Conservation (phyloP, 148 eudicot species). For the Arctostaphylos glauca region DNA sequence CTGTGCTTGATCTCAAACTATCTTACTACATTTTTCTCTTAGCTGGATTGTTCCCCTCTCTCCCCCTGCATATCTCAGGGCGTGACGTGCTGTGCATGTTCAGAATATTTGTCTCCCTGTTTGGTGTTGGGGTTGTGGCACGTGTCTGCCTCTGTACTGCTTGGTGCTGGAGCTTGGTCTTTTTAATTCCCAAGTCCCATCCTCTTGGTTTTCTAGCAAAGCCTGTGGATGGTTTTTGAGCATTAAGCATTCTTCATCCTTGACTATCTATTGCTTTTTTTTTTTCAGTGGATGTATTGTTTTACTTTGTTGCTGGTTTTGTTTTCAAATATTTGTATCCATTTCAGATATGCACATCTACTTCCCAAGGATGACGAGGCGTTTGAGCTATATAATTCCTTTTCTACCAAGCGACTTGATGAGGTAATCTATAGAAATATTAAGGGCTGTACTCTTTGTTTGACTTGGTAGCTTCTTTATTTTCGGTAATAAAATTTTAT, state of each 20-base stretch:
- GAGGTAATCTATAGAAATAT: constrained; percentile 50
- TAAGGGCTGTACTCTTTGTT: not conserved
- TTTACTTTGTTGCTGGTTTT: constrained; percentile 2
- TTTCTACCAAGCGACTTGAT: constrained; percentile 77
- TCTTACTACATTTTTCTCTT: not conserved
- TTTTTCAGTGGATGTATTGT: not conserved
- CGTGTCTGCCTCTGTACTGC: not conserved
- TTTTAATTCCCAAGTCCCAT: not conserved
- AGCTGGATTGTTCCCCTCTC: not conserved
- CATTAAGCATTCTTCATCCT: not conserved
- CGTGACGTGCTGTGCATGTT: not conserved
- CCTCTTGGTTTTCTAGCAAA: not conserved
- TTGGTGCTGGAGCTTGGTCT: constrained; percentile 13
- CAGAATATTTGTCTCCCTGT: not conserved
- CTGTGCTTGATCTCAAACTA: not conserved
- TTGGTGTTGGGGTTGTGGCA: not conserved
- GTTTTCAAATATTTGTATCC: constrained; percentile 3
- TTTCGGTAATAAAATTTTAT: not conserved
- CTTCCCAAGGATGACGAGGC: constrained; percentile 94
- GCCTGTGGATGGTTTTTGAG: constrained; percentile 5
- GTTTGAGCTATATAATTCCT: constrained; percentile 60
- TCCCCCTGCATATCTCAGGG: not conserved
- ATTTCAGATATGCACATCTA: constrained; percentile 82
- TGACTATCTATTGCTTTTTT: not conserved
- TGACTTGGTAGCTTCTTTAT: not conserved